A percentile compares a stretch with the other conserved stretches of the same genome.
Evolutionary conservation across 1,139 yeast genomes (phyloP).

Genomic region (Hemisphaericaspora xylofermentans): DNA sequence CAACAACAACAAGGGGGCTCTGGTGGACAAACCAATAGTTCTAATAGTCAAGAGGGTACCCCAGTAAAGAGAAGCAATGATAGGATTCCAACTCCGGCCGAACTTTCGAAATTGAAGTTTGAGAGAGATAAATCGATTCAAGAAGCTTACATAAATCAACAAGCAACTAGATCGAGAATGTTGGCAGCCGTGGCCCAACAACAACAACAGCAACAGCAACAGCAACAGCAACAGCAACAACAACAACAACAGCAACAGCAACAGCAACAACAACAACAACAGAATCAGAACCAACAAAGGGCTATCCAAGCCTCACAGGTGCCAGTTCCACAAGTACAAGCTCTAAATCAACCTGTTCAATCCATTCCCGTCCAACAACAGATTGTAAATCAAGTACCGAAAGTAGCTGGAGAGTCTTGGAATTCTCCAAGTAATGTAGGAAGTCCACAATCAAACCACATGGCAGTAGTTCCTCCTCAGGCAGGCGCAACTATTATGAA

Average conservation of each 20-base stretch:
- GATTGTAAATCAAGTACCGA: background rate
- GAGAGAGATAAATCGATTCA: constrained; percentile 85
- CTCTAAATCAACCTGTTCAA: constrained; percentile 1
- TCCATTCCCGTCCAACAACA: constrained; percentile 1
- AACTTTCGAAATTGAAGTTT: constrained; percentile 72
- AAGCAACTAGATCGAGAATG: constrained; percentile 39
- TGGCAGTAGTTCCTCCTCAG: constrained; percentile 2
- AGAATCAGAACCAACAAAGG: constrained; percentile 7
- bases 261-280: constrained; percentile 30
- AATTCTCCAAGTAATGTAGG: constrained; percentile 1
- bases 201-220: constrained; percentile 18
- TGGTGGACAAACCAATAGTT: constrained; percentile 6
- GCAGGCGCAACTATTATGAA: background rate
- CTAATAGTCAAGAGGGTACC: constrained; percentile 5
- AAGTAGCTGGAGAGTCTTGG: constrained; percentile 2
- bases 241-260: constrained; percentile 39
- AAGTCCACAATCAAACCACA: constrained; percentile 5
- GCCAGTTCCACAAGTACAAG: constrained; percentile 7
- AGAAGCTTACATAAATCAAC: constrained; percentile 64
- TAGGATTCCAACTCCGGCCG: constrained; percentile 72
- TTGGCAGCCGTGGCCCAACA: constrained; percentile 43
- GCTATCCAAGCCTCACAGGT: constrained; percentile 16
- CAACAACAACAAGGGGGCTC: constrained; percentile 21
- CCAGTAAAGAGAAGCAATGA: constrained; percentile 24
- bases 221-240: constrained; percentile 29